Conservation (phyloP, 345 rosid species). For the Eucalyptus rudis region DNA sequence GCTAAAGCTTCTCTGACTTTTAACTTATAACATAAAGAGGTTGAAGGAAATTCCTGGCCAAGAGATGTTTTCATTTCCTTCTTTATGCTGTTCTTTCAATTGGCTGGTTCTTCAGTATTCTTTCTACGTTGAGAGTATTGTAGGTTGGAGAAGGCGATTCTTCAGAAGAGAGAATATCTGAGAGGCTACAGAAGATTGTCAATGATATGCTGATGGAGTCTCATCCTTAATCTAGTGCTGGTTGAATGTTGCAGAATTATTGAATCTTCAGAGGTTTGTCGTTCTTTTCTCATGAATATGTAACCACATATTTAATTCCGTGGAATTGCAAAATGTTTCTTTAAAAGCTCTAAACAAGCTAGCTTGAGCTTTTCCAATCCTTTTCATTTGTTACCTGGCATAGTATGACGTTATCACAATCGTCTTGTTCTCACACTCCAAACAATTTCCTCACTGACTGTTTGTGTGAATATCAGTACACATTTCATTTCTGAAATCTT, state of each 20-base stretch:
- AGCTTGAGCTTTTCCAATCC: background rate
- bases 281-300: background rate
- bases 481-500: background rate
- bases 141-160: slow-evolving; percentile 8
- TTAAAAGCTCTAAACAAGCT: background rate
- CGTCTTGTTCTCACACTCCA: background rate
- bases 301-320: too few relatives aligned
- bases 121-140: background rate
- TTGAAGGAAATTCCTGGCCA: background rate
- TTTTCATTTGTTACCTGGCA: background rate
- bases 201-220: background rate
- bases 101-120: background rate
- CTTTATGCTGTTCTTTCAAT: background rate
- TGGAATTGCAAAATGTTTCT: background rate
- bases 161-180: slow-evolving; percentile 11
- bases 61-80: background rate
- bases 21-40: background rate
- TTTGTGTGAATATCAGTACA: background rate
- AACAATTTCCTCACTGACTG: background rate
- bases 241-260: background rate
- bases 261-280: background rate
- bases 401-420: background rate
- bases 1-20: background rate
- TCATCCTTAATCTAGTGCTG: background rate
- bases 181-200: slow-evolving; percentile 16